These are phyloP conservation scores for Bruguiera parviflora DNA, from an alignment of 345 rosid genomes.

Conservation along the genomic window DNA sequence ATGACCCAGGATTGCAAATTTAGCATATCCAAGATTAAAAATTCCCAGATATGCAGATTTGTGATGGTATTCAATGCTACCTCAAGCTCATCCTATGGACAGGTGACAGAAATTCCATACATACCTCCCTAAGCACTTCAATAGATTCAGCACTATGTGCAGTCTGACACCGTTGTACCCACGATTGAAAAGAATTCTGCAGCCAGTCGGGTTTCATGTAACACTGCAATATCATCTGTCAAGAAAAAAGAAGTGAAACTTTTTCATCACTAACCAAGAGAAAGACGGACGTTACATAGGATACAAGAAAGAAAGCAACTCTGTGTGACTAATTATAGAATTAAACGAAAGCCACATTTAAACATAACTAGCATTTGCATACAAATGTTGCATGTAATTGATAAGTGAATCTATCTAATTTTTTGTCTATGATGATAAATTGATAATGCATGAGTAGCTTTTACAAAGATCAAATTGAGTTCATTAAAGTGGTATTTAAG, in stretches of 20 bases:
- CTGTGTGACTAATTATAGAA: no score
- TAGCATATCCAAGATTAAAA: not conserved
- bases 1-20: not conserved
- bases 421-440: no score
- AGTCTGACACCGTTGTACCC: slow-evolving; percentile 65
- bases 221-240: slow-evolving; percentile 69
- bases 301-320: not conserved
- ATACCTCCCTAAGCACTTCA: slow-evolving; percentile 85
- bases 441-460: no score
- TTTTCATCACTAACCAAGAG: not conserved
- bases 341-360: not conserved
- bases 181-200: slow-evolving; percentile 46
- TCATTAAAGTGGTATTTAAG: no score
- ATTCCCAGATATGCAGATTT: no score
- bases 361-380: no score
- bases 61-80: no score
- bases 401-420: no score
- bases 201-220: slow-evolving; percentile 73
- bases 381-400: no score
- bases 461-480: no score
- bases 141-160: slow-evolving; percentile 75
- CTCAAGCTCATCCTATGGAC: not conserved
- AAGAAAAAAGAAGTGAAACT: slow-evolving; percentile 19
- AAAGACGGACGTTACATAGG: not conserved
- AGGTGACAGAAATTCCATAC: not conserved